Evolutionary conservation across 176 grass and related monocot genomes (phyloP), one percentile per base, ranked within the genome.

Genomic region (Rhipidocladum racemiflorum): DNA sequence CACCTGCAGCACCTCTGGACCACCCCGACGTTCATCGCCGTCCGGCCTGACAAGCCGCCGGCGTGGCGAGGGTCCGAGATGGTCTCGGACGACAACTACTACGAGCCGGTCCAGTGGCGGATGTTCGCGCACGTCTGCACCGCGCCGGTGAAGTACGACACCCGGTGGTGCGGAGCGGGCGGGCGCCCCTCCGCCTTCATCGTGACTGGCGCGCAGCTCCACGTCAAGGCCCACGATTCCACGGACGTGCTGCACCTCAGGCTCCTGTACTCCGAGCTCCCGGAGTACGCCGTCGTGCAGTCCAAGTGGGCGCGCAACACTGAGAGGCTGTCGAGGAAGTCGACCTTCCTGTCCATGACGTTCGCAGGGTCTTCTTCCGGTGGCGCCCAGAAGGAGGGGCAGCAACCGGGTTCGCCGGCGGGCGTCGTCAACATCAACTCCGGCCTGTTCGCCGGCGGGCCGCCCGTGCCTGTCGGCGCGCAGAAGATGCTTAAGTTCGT

Each of bases 401-500:
- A 76, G 68, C 59, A 71, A 85, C 23, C 4, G 5, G 68, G 29
- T 13, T 21, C 59, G 9, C 81, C 16, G 49, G 72, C 36, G 48
- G 57, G 45, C 65, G 60, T n/a, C 14, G 44, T 82, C 43, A 91
- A 89, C 83, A 48, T 91, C 39, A 60, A 91, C 74, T 91, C 85
- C 32, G 90, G 90, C 42, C 36, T 91, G 53, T 75, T 89, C n/a
- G 12, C 60, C 23, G 78, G 77, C 49, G 77, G 61, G 30, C 92
- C 96, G 20, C 96, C 96, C 0, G 76, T 85, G 76, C 96, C 96
- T 0, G 87, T 98, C 23, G 96, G 81, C 48, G 30, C 88, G 18
- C 85, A 88, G 75, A 93, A 86, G 85, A 36, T 95, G 82, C 80
- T 93, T 29, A 98, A 87, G 82, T 93, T 93, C 78, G 92, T 98